Evolutionary conservation across 1,284 basidiomycete genomes (phyloP).

Genomic region (Ustilago tritici): DNA sequence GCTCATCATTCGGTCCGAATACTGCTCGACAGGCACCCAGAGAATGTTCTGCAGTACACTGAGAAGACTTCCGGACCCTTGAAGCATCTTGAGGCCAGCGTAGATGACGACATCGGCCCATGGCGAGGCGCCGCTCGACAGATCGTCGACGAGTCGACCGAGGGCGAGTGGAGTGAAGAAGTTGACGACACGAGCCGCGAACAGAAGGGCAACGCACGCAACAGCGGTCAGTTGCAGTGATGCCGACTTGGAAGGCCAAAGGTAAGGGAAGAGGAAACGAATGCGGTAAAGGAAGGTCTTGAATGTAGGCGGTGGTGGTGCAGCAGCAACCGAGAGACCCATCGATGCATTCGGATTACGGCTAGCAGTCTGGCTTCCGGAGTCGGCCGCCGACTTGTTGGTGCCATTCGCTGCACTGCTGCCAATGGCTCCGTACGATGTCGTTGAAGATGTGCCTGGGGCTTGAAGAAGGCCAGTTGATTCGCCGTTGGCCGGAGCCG

Average conservation of each 20-base stretch:
- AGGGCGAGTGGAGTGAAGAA: constrained; percentile 79
- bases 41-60: constrained; percentile 60
- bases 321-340: constrained; percentile 58
- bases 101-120: constrained; percentile 67
- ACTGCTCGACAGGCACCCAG: constrained; percentile 87
- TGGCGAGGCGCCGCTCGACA: constrained; percentile 56
- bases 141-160: constrained; percentile 75
- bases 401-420: constrained; percentile 13
- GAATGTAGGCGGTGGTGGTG: constrained; percentile 63
- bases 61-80: constrained; percentile 70
- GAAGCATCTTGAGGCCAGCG: constrained; percentile 70
- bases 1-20: constrained; percentile 73
- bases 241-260: constrained; percentile 81
- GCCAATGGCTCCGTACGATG: constrained; percentile 44
- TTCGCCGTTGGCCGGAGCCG: constrained; percentile 32
- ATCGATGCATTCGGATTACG: constrained; percentile 58
- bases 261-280: constrained; percentile 78
- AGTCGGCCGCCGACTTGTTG: constrained; percentile 26
- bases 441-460: constrained; percentile 13
- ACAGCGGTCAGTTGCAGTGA: constrained; percentile 79
- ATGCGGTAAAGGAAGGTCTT: constrained; percentile 70
- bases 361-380: constrained; percentile 37
- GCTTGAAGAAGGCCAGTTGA: constrained; percentile 37
- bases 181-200: constrained; percentile 82
- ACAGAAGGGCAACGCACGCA: constrained; percentile 77